These are phyloP conservation scores for Dothideomycetidae sp. DNA, from an alignment of 2,329 filamentous ascomycete genomes.

Conservation along the genomic window DNA sequence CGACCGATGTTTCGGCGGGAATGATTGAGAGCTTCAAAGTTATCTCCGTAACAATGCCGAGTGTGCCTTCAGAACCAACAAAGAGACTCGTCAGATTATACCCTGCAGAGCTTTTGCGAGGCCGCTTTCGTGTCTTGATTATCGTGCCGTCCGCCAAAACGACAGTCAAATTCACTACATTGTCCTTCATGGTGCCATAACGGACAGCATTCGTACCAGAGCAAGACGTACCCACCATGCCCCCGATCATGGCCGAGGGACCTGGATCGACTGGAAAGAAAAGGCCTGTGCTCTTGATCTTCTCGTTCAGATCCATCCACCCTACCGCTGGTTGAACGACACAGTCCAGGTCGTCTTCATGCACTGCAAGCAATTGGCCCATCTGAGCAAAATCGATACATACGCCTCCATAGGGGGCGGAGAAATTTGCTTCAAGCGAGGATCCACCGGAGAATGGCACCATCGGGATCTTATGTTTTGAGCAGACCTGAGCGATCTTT, in stretches of 20 bases:
- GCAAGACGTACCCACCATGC: conserved; percentile 67
- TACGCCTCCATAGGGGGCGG: conserved; percentile 67
- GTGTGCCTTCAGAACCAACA: conserved; percentile 66
- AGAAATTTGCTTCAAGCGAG: conserved; percentile 80
- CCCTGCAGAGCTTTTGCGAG: conserved; percentile 63
- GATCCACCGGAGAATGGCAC: conserved; percentile 78
- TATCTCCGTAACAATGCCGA: conserved; percentile 69
- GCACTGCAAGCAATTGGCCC: conserved; percentile 65
- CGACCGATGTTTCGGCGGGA: conserved; percentile 62
- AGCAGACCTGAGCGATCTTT: conserved; percentile 53
- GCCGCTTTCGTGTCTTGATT: conserved; percentile 65
- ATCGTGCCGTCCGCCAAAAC: conserved; percentile 65
- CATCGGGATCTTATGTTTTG: conserved; percentile 68
- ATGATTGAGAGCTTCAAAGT: conserved; percentile 67
- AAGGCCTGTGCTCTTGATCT: conserved; percentile 57
- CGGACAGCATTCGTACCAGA: conserved; percentile 64
- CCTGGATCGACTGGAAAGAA: conserved; percentile 89
- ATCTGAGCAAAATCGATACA: conserved; percentile 83
- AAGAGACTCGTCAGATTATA: conserved; percentile 74
- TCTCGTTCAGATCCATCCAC: conserved; percentile 81
- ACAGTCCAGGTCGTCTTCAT: conserved; percentile 81
- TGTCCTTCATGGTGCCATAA: conserved; percentile 80
- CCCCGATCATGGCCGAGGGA: conserved; percentile 59
- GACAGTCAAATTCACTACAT: conserved; percentile 71
- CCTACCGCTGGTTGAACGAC: conserved; percentile 81